Evolutionary conservation across 1,284 basidiomycete species (phyloP), one percentile per base, ranked within the genome.

Genomic region (Exobasidium rhododendri): DNA sequence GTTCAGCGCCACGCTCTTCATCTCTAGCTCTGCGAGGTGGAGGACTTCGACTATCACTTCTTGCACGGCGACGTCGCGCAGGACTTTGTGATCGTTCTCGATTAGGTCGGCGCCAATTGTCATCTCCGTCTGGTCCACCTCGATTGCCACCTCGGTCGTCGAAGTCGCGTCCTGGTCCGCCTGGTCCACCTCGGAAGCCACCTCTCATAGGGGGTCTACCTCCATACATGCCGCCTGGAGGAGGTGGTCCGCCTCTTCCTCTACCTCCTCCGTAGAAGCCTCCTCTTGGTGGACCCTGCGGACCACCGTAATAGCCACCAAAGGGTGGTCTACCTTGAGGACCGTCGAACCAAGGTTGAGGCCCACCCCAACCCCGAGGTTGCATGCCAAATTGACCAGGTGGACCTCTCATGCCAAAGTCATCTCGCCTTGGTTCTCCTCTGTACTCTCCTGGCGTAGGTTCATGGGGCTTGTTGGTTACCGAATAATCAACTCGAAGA

Each of bases 401-500:
- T 24, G n/a, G n/a, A 17, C 51, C 32, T 32, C 47, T 20, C 10
- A 59, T 49, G 43, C 47, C 52, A 29, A n/a, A 30, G 58, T 77
- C 75, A 45, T 76, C 75, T 0, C 65, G 65, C 3, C 74, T 67
- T 2, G 72, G 63, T 55, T 72, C 69, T 46, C 77, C 77, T 57
- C 74, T 69, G 83, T 98, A 98, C 82, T 97, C 91, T 67, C 94
- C 94, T 3, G 96, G 94, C 14, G 94, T 98, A 10, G 96, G 92
- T 14, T 90, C 88, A 82, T 98, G 94, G 28, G 94, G 89, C 59
- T 90, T 87, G 67, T 89, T 87, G 3, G 96, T 98, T 46, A 94
- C 90, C 0, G 92, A 97, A 80, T 89, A 98, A 81, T 98, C 94
- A 54, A 98, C 94, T 60, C 94, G 91, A 75, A 98, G 94, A 55